Base-by-base conservation (phyloP, 2,329 filamentous ascomycete genomes). In the Pseudogymnoascus sp. region DNA sequence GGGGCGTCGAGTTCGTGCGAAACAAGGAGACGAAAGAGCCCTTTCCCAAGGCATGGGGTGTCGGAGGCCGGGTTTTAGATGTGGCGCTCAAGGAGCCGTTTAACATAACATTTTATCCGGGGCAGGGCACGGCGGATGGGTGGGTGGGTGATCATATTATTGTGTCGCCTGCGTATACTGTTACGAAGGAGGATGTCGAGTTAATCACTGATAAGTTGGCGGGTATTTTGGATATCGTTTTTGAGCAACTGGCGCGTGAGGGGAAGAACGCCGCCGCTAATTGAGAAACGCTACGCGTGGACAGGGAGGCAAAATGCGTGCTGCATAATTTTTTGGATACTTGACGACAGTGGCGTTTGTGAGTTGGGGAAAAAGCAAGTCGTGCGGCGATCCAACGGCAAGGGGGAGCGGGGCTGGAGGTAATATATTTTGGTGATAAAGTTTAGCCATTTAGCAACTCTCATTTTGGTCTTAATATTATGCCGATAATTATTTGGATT, bases 111-210 rank as follows among this genome's bases (percentile, higher is more conserved):
- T 70, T 88, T n/a, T 89, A 88, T 69, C 79, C 81, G 11, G 83
- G 83, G 5, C 77, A 77, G 6, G 86, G 86, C 5, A 82, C 80
- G 4, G 81, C 77, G 4, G 71, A 86, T 69, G 85, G 85, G 8
- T 70, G 72, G n/a, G 72, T 70, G 5, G 86, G 86, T 2, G 86
- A 89, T 68, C 84, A 88, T 72, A 75, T 88, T 50, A 77, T 89
- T 37, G 68, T 89, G 19, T 80, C 84, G 7, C 87, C 87, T 16
- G 78, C 85, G 3, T 89, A 84, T 72, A 84, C 80, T 66, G 76
- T 85, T 41, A 82, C 78, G 0, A 74, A 76, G 60, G 77, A 77
- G 11, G 80, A 87, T 50, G 75, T 88, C 41, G 78, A 81, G 12
- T 70, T 76, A 24, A 82, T 89, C 61, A 84, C 84, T 5, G 75